Evolutionary conservation across 768 basidiomycete genomes (phyloP).

Genomic region (Tulasnella calospora): DNA sequence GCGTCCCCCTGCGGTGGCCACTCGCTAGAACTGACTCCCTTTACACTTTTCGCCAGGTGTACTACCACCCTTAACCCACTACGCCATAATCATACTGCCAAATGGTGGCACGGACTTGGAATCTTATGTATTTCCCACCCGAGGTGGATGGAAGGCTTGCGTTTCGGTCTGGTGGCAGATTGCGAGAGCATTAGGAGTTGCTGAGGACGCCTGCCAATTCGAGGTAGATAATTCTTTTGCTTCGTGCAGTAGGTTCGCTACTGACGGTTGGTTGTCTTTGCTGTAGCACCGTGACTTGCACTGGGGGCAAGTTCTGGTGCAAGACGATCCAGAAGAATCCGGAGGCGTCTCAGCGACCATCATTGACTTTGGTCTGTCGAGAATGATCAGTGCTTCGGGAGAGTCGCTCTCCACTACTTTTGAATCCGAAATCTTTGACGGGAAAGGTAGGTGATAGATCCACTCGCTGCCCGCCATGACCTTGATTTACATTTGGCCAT

Average conservation of each 20-base stretch:
- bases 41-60: conserved; percentile 47
- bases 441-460: conserved; percentile 55
- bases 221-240: conserved; percentile 55
- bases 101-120: conserved; percentile 92
- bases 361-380: conserved; percentile 91
- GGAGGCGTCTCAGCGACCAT: conserved; percentile 71
- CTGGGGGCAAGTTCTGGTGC: conserved; percentile 91
- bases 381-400: conserved; percentile 57
- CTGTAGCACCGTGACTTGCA: conserved; percentile 95
- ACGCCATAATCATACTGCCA: conserved; percentile 83
- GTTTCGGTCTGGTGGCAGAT: conserved; percentile 91
- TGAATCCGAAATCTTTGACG: conserved; percentile 87
- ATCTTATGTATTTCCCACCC: conserved; percentile 58
- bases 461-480: not conserved
- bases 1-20: not conserved
- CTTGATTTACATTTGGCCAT: not conserved
- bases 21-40: not conserved
- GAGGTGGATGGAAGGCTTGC: conserved; percentile 73
- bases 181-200: conserved; percentile 64
- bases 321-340: conserved; percentile 43
- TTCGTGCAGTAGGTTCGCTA: too few relatives aligned
- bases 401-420: conserved; percentile 68
- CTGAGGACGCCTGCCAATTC: conserved; percentile 75
- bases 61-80: conserved; percentile 70
- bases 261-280: not conserved